Conservation (phyloP, 768 basidiomycete genomes). For the Suillus decipiens region DNA sequence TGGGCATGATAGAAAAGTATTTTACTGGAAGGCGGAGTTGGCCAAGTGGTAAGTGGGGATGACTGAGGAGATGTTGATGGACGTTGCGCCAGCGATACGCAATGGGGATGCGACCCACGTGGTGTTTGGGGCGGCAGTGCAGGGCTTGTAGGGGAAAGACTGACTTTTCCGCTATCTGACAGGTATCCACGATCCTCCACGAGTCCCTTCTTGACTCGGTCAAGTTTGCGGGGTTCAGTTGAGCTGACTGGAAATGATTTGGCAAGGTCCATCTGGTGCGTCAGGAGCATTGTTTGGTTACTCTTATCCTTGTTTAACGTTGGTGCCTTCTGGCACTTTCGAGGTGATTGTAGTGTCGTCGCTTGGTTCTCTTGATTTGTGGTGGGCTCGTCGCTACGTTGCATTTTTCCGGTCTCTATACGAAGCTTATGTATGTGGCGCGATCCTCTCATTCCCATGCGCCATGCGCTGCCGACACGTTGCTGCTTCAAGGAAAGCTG, state of each 20-base stretch:
- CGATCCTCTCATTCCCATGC: background rate
- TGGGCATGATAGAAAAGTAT: constrained; percentile 35
- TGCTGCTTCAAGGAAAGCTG: constrained; percentile 5
- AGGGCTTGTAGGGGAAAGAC: constrained; percentile 26
- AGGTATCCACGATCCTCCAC: constrained; percentile 33
- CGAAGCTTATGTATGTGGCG: constrained; percentile 6
- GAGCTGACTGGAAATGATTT: constrained; percentile 32
- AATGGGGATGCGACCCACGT: constrained; percentile 9
- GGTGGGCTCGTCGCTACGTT: constrained; percentile 2
- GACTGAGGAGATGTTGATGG: constrained; percentile 4
- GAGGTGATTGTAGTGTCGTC: constrained; percentile 12
- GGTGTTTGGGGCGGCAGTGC: constrained; percentile 20
- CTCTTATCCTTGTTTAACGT: background rate
- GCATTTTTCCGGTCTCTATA: background rate
- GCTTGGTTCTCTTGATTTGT: background rate
- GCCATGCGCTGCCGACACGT: constrained; percentile 1
- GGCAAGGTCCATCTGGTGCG: constrained; percentile 33
- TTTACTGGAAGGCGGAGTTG: constrained; percentile 4
- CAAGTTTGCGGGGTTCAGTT: constrained; percentile 27
- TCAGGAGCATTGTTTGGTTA: constrained; percentile 1
- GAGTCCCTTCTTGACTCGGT: constrained; percentile 33
- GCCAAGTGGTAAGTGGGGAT: background rate
- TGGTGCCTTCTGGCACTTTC: background rate
- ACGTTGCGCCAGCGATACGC: background rate
- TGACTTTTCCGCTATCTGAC: constrained; percentile 31